Evolutionary conservation across 2,329 filamentous ascomycete genomes (phyloP).

Genomic region (Fusarium tjaetaba): DNA sequence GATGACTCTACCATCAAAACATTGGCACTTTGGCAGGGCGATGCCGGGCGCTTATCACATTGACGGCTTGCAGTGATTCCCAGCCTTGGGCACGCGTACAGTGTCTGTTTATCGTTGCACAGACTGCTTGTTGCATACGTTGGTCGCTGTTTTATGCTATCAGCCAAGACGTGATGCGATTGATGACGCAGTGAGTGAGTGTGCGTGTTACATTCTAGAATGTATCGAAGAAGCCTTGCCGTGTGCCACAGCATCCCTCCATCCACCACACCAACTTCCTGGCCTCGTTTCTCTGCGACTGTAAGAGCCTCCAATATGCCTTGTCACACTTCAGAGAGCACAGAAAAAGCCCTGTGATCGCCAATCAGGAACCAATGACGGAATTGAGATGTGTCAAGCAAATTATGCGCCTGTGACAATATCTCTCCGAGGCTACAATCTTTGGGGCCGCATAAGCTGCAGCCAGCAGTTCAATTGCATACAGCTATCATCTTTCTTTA

Average conservation of each 20-base stretch:
- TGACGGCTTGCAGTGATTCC: neutral
- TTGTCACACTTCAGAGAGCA: neutral
- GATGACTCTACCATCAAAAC: neutral
- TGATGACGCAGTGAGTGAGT: neutral
- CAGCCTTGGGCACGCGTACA: neutral
- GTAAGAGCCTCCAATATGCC: neutral
- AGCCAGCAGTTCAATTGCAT: neutral
- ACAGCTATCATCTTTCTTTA: neutral
- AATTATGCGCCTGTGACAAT: neutral
- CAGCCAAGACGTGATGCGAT: neutral
- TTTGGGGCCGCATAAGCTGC: neutral
- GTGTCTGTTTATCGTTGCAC: neutral
- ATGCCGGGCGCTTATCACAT: slow-evolving; percentile 2
- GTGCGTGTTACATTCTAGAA: slow-evolving; percentile 19
- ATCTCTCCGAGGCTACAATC: neutral
- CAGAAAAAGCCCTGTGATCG: slow-evolving; percentile 8
- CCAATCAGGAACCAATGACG: neutral
- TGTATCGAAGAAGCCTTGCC: neutral
- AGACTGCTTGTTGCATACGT: neutral
- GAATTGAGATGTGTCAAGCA: neutral
- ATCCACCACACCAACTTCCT: neutral
- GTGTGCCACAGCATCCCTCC: neutral
- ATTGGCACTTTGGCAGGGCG: slow-evolving; percentile 10
- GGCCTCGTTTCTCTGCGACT: neutral
- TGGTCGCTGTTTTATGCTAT: neutral